Percentiles rank a stretch among this genome's conserved stretches.
Evolutionary conservation across 2,329 filamentous ascomycete genomes (phyloP).

Genomic region (Chaetomium globosum): DNA sequence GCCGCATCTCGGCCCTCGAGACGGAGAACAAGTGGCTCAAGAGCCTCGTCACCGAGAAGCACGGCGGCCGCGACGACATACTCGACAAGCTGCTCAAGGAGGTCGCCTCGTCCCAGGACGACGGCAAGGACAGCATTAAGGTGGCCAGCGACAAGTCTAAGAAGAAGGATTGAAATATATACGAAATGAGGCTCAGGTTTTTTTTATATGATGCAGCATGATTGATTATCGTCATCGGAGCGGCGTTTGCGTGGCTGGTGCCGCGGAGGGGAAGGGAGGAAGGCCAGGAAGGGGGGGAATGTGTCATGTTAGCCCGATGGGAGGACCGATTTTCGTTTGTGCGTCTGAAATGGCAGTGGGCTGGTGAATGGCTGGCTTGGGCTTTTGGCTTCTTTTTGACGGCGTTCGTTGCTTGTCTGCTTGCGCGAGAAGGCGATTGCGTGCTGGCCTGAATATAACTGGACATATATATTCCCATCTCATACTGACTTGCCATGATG

Average conservation of each 20-base stretch:
- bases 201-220: background rate
- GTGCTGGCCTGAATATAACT: constrained; percentile 1
- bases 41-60: constrained; percentile 80
- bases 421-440: background rate
- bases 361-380: background rate
- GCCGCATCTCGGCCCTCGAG: constrained; percentile 74
- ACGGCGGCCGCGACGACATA: constrained; percentile 61
- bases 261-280: constrained; percentile 2
- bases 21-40: constrained; percentile 83
- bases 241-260: constrained; percentile 16
- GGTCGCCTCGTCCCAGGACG: constrained; percentile 43
- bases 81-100: constrained; percentile 57
- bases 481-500: background rate
- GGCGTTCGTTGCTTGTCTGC: constrained; percentile 2
- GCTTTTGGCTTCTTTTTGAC: background rate
- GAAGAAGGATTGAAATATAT: constrained; percentile 29
- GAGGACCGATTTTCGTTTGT: constrained; percentile 8
- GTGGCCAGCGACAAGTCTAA: constrained; percentile 24
- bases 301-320: constrained; percentile 1
- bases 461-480: background rate
- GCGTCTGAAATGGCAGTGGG: constrained; percentile 7
- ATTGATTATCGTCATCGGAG: constrained; percentile 8
- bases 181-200: background rate
- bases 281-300: background rate
- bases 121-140: constrained; percentile 27